Evolutionary conservation across 352 stramenopile genomes (phyloP), one percentile per base, ranked within the genome.

Genomic region (Globisporangium carolinianum): DNA sequence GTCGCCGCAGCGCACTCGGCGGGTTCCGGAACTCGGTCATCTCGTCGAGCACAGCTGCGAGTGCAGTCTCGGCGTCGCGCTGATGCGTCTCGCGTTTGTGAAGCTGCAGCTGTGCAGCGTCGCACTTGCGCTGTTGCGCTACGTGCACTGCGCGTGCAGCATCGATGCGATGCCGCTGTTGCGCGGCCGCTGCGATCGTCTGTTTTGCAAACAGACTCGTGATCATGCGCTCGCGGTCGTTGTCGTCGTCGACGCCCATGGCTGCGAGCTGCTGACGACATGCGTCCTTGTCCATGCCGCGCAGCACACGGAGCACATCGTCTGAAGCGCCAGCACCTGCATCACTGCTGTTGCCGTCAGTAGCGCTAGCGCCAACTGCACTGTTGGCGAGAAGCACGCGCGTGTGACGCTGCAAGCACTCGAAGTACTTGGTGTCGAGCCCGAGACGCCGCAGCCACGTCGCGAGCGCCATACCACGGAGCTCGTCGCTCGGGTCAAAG

Each of bases 361-460:
- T 24, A 36, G 1, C 17, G 38, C 18, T 36, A 36, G 17, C 17
- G 17, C 17, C 38, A 38, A 10, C 14, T 6, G 18, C 17, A 11
- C 17, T 41, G 38, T 42, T 47, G 3, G 54, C 58, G 4, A 45
- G 5, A 12, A 76, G 15, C 54, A 58, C 65, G 8, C 55, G 48
- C 51, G 58, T 69, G 24, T 32, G 24, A 54, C 76, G 84, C 39
- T 77, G 68, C 50, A 87, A 84, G 15, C 69, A 5, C 8, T 75
- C 61, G 12, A 71, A 38, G 57, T 91, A 88, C 41, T 64, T 71
- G 3, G 61, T 51, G 52, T 77, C 67, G 24, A 91, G 51, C 2
- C 79, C 83, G 36, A 89, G 79, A 0, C 80, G 71, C 49, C 61
- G 65, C 2, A 91, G 65, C 83, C 83, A 94, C 32, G 66, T 68